phyloP scores from a whole-genome alignment of 768 basidiomycete species.

The Nidularia pulvinata region DNA sequence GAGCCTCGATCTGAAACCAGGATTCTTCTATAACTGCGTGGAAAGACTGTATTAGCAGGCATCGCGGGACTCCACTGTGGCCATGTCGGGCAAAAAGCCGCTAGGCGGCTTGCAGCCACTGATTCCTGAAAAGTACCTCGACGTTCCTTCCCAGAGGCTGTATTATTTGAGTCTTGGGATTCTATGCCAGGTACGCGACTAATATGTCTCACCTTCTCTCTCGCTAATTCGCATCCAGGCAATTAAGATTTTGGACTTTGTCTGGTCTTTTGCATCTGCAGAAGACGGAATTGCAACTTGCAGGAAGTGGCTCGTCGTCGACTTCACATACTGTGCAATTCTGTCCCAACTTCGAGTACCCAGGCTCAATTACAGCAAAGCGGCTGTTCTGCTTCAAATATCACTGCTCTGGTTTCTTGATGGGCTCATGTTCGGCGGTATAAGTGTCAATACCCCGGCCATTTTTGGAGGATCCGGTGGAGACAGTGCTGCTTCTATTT shows the following conservation, averaged over 20 bases:
- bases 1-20: too few relatives aligned
- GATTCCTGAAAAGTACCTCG: slow-evolving; percentile 74
- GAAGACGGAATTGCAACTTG: slow-evolving; percentile 40
- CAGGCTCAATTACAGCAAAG: slow-evolving; percentile 64
- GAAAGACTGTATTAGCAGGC: too few relatives aligned
- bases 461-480: slow-evolving; percentile 8
- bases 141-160: slow-evolving; percentile 77
- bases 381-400: slow-evolving; percentile 65
- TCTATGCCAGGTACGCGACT: slow-evolving; percentile 66
- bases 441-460: slow-evolving; percentile 48
- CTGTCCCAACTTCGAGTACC: slow-evolving; percentile 74
- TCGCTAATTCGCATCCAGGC: slow-evolving; percentile 41
- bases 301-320: slow-evolving; percentile 75
- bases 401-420: slow-evolving; percentile 61
- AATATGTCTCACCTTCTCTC: neutral
- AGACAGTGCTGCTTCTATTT: neutral
- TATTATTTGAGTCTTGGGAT: slow-evolving; percentile 77
- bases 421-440: slow-evolving; percentile 71
- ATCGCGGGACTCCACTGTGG: too few relatives aligned
- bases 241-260: slow-evolving; percentile 73
- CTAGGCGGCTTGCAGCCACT: slow-evolving; percentile 32
- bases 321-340: slow-evolving; percentile 56
- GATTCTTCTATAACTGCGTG: too few relatives aligned
- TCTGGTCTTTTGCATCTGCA: slow-evolving; percentile 51
- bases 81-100: too few relatives aligned